Percentiles rank a stretch among this genome's conserved stretches.
These are phyloP conservation scores for Aphanomyces cochlioides DNA, from an alignment of 352 stramenopile genomes.

Conservation along the genomic window DNA sequence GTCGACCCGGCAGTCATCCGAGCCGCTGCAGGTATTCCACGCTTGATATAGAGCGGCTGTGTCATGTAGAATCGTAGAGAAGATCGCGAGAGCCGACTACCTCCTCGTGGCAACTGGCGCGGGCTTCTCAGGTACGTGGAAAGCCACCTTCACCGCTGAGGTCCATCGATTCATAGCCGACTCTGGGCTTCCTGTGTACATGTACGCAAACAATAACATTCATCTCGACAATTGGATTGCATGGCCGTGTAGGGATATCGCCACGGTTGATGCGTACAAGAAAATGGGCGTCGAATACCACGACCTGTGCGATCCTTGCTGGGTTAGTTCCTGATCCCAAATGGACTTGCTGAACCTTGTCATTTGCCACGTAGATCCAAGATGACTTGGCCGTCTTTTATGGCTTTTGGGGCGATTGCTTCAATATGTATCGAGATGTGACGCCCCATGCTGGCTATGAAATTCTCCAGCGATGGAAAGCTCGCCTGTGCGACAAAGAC, in stretches of 20 bases:
- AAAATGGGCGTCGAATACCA: slow-evolving; percentile 81
- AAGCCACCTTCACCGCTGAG: too few species aligned
- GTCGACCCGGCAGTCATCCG: too few species aligned
- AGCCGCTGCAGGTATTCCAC: too few species aligned
- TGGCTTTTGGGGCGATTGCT: slow-evolving; percentile 89
- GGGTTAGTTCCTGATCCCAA: slow-evolving; percentile 34
- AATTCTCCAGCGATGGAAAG: slow-evolving; percentile 61
- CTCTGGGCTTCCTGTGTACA: slow-evolving; percentile 38
- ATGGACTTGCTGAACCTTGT: too few species aligned
- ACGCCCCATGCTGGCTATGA: slow-evolving; percentile 70
- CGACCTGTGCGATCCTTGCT: slow-evolving; percentile 85
- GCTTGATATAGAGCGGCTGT: too few species aligned
- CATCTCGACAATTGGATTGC: not conserved
- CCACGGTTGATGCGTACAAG: slow-evolving; percentile 75
- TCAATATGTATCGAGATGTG: slow-evolving; percentile 82
- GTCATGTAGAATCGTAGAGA: not conserved
- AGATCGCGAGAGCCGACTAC: slow-evolving; percentile 35
- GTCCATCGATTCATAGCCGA: slow-evolving; percentile 31
- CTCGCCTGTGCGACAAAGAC: slow-evolving; percentile 36
- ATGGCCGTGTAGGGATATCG: slow-evolving; percentile 61
- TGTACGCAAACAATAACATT: slow-evolving; percentile 10
- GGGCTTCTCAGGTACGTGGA: slow-evolving; percentile 33
- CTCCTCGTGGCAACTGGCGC: slow-evolving; percentile 43
- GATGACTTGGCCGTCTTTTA: slow-evolving; percentile 84
- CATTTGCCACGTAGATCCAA: slow-evolving; percentile 39